Conservation (phyloP, 108 stramenopile genomes). For the Discostella pseudostelligera region DNA sequence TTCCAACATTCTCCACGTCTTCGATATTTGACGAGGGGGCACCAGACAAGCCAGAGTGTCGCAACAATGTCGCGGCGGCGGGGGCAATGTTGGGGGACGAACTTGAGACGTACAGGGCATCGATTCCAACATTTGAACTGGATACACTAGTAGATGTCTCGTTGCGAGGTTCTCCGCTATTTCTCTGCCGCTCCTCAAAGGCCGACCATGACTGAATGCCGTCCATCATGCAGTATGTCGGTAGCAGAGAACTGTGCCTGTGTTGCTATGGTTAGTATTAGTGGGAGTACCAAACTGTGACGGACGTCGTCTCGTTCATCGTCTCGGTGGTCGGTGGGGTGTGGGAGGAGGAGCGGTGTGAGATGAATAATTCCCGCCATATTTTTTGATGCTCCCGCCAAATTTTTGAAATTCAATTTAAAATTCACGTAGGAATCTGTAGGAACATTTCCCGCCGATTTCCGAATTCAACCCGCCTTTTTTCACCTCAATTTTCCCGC, state of each 20-base stretch:
- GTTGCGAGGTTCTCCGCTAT: background rate
- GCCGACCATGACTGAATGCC: conserved; percentile 35
- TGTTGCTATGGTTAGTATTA: too few species aligned
- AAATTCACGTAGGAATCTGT: too few species aligned
- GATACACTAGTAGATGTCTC: background rate
- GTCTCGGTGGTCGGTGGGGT: too few species aligned
- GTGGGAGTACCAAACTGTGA: too few species aligned
- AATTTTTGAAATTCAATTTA: too few species aligned
- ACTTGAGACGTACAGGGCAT: conserved; percentile 34
- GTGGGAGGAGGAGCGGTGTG: too few species aligned
- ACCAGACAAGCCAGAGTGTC: conserved; percentile 22
- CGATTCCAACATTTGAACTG: background rate
- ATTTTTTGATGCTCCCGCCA: too few species aligned
- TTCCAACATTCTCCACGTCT: background rate
- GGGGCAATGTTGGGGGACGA: conserved; percentile 26
- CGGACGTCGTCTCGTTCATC: too few species aligned
- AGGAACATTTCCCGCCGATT: too few species aligned
- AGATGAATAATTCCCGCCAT: too few species aligned
- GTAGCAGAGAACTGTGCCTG: background rate
- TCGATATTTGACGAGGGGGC: background rate
- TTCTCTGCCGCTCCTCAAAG: conserved; percentile 21
- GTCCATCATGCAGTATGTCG: conserved; percentile 9
- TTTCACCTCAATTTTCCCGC: too few species aligned
- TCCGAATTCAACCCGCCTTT: too few species aligned
- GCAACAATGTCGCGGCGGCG: conserved; percentile 25